Percentiles rank a stretch among this genome's conserved stretches.
Evolutionary conservation across 1,284 basidiomycete species (phyloP).

Genomic region (Serendipita sp.): DNA sequence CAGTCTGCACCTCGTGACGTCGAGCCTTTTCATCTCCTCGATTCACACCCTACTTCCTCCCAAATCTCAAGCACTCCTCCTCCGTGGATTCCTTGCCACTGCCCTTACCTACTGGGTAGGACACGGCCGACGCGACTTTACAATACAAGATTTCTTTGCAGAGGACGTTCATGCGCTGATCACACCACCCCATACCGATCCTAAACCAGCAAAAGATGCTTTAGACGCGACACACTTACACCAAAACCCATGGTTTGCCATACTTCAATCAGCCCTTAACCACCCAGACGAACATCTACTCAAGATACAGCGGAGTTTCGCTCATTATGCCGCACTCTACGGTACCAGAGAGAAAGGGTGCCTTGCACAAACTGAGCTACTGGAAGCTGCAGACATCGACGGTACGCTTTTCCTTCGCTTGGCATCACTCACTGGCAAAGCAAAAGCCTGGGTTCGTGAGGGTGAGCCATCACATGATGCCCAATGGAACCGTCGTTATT

Average conservation of each 20-base stretch:
- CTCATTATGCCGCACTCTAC: conserved; percentile 37
- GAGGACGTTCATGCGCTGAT: conserved; percentile 13
- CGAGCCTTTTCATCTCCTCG: conserved; percentile 35
- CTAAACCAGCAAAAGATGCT: conserved; percentile 22
- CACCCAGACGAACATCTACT: conserved; percentile 50
- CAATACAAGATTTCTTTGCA: conserved; percentile 29
- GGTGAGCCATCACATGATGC: conserved; percentile 21
- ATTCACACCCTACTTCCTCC: conserved; percentile 25
- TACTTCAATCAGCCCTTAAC: conserved; percentile 33
- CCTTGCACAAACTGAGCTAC: conserved; percentile 28
- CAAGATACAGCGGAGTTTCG: conserved; percentile 43
- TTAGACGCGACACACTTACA: conserved; percentile 22
- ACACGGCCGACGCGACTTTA: conserved; percentile 27
- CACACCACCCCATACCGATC: conserved; percentile 21
- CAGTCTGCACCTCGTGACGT: conserved; percentile 43
- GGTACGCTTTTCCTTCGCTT: conserved; percentile 44
- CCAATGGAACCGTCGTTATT: not conserved
- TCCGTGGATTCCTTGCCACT: conserved; percentile 30
- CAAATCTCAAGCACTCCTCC: conserved; percentile 23
- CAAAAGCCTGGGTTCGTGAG: conserved; percentile 39
- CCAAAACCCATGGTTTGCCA: conserved; percentile 38
- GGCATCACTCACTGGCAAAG: conserved; percentile 34
- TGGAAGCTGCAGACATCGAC: conserved; percentile 37
- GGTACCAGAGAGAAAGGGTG: conserved; percentile 28
- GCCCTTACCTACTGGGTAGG: conserved; percentile 29